Evolutionary conservation across 768 basidiomycete genomes (phyloP), one percentile per base, ranked within the genome.

Genomic region (Gloeophyllum trabeum): DNA sequence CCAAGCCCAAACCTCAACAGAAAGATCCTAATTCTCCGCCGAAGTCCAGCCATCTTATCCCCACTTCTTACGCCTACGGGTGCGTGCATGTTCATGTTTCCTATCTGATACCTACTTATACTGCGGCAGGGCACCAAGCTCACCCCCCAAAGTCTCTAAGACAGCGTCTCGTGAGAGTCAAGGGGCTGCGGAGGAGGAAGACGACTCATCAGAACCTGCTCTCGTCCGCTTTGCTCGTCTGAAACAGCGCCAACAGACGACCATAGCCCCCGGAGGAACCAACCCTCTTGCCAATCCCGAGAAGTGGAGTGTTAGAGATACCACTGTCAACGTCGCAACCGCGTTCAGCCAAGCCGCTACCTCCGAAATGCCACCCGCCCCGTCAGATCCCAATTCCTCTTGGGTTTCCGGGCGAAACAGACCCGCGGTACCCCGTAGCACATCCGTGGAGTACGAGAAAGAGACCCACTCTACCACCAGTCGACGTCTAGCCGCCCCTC

Each of bases 291-390:
- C 60, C 12, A 67, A 78, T 40, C 85, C 86, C 32, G 71, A 77
- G 52, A 76, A 68, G 68, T 84, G 81, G 81, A 56, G 58, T 45
- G 75, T 86, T 45, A 82, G 82, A 53, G 85, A 87, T 60, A 91
- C 89, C 35, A 81, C 86, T 16, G 89, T 91, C 40, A 84, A 87
- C 60, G 81, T 89, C 53, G 89, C 87, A 6, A 73, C 75, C 52
- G 89, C 88, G 23, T 84, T 92, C 54, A 65, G 69, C 49, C 77
- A 81, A 57, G 89, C 88, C 16, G 53, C 54, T 3, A 62, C 56
- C 28, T 32, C 45, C 34, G 42, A 42, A 41, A 37, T 46, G 44
- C 30, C 47, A 14, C 50, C 42, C 35, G 54, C 62, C 36, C 47
- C 64, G 24, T 61, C 56, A 51, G 75, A 71, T 50, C 75, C 76